Evolutionary conservation across 2,329 filamentous ascomycete genomes (phyloP).

Genomic region (Aureobasidium lini): DNA sequence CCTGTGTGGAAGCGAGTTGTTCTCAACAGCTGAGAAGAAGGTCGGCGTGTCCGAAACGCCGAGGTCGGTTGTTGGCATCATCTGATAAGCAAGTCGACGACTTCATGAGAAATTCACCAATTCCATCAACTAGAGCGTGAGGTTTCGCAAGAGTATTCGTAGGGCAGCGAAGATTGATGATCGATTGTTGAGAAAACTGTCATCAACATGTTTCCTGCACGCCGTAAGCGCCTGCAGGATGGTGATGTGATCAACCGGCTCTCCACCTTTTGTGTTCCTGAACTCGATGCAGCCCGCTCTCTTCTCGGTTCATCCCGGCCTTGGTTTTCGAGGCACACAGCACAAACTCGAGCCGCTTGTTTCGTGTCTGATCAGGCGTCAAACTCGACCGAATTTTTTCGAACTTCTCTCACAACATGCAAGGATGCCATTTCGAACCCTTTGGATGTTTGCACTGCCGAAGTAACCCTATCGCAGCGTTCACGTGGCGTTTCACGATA

Average conservation of each 20-base stretch:
- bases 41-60: background rate
- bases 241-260: slow-evolving; percentile 3
- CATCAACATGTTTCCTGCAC: background rate
- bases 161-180: too few species aligned
- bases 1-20: background rate
- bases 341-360: background rate
- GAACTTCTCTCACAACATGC: background rate
- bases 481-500: background rate
- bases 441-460: background rate
- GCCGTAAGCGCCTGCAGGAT: background rate
- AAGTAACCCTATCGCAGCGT: background rate
- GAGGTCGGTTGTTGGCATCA: background rate
- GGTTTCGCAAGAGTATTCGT: too few species aligned
- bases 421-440: background rate
- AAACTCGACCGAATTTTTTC: background rate
- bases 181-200: background rate
- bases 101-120: too few species aligned
- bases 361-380: background rate
- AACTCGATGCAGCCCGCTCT: background rate
- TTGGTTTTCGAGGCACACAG: background rate
- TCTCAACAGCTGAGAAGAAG: background rate
- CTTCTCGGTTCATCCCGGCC: background rate
- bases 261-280: slow-evolving; percentile 2
- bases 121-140: too few species aligned
- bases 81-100: background rate